These are phyloP conservation scores for Bjerkandera adusta DNA, from an alignment of 1,284 basidiomycete species.

Conservation along the genomic window DNA sequence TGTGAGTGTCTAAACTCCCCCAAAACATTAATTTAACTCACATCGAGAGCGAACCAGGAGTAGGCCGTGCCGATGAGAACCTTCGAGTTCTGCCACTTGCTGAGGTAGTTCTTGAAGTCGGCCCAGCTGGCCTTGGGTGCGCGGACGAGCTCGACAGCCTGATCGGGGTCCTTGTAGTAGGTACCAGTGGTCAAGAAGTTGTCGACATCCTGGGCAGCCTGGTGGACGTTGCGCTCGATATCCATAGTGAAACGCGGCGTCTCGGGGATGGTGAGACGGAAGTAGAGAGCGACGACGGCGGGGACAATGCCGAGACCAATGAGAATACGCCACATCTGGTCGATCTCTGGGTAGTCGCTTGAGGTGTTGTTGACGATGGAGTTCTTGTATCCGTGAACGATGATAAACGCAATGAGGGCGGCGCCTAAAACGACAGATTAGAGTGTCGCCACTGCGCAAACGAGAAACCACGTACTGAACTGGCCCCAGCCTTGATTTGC, in stretches of 20 bases:
- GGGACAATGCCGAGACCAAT: conserved; percentile 73
- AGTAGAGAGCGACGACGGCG: conserved; percentile 66
- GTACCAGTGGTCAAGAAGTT: conserved; percentile 58
- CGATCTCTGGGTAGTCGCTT: conserved; percentile 43
- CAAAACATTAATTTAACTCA: conserved; percentile 27
- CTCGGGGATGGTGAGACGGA: conserved; percentile 77
- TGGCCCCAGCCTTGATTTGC: conserved; percentile 71
- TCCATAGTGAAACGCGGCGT: conserved; percentile 90
- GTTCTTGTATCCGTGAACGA: conserved; percentile 68
- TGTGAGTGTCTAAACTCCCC: not conserved
- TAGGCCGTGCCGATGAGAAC: conserved; percentile 61
- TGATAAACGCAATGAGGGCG: conserved; percentile 67
- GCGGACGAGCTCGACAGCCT: conserved; percentile 53
- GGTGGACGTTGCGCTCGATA: conserved; percentile 79
- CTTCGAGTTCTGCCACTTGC: conserved; percentile 63
- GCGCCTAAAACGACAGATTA: conserved; percentile 42
- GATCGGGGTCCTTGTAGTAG: conserved; percentile 54
- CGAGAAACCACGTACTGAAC: conserved; percentile 41
- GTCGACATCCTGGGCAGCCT: conserved; percentile 67
- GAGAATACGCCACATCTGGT: conserved; percentile 68
- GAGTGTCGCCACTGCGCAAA: conserved; percentile 1
- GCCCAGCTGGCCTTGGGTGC: conserved; percentile 62
- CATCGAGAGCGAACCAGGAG: conserved; percentile 80
- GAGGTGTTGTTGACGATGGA: conserved; percentile 50
- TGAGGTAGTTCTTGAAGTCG: conserved; percentile 66